Percentiles rank a stretch among this genome's conserved stretches.
phyloP scores from a whole-genome alignment of 257 asterid genomes.

The Solanum arcanum region DNA sequence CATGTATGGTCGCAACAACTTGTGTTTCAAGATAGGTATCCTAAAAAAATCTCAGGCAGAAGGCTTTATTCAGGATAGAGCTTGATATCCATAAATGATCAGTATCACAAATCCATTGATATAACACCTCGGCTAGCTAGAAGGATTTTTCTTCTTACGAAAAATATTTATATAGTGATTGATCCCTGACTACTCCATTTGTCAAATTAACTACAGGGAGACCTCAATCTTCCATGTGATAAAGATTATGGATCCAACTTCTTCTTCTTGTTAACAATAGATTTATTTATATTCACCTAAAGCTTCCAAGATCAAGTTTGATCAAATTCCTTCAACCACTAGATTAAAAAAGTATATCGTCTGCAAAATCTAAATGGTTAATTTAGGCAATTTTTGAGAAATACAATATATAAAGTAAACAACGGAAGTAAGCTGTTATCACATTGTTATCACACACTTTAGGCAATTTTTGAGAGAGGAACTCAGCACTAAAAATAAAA shows the following conservation, averaged over 20 bases:
- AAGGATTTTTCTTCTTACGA: neutral
- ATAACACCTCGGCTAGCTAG: neutral
- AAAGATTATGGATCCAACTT: no score
- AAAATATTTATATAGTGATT: no score
- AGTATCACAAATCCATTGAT: no score
- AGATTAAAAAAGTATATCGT: no score
- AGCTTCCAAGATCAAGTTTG: neutral
- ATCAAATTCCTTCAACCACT: neutral
- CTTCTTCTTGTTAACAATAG: no score
- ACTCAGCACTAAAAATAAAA: neutral
- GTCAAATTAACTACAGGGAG: neutral
- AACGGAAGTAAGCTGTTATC: no score
- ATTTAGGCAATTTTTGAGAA: no score
- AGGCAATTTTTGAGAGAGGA: neutral
- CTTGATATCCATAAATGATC: neutral
- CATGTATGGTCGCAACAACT: neutral
- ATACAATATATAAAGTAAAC: no score
- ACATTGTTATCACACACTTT: neutral
- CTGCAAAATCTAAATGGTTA: neutral
- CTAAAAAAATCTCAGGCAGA: neutral
- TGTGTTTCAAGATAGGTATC: no score
- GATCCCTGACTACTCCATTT: neutral
- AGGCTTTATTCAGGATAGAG: neutral
- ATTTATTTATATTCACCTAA: no score
- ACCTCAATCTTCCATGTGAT: neutral